These are phyloP conservation scores for Fusarium sp. DNA, from an alignment of 2,329 filamentous ascomycete species.

Conservation along the genomic window DNA sequence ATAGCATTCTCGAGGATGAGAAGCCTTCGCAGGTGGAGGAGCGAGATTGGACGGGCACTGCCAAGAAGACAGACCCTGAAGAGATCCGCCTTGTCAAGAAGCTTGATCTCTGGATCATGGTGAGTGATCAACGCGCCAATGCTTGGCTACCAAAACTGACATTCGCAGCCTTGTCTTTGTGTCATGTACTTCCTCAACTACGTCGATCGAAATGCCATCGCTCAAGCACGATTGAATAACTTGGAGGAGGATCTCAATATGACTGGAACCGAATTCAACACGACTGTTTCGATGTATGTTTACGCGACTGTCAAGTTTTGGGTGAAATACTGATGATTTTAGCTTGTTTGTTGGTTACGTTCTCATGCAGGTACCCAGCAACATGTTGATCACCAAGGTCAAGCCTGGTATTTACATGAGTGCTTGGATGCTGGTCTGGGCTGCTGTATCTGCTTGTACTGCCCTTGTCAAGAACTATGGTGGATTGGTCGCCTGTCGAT, in stretches of 20 bases:
- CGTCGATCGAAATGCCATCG: constrained; percentile 57
- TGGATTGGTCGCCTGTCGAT: constrained; percentile 49
- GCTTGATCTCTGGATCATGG: constrained; percentile 54
- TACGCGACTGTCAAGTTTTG: rapidly evolving
- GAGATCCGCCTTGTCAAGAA: constrained; percentile 54
- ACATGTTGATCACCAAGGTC: constrained; percentile 55
- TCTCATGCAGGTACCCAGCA: constrained; percentile 52
- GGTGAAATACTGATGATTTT: neutral
- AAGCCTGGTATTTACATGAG: constrained; percentile 55
- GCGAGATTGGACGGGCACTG: constrained; percentile 51
- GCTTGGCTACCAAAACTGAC: neutral
- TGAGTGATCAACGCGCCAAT: constrained; percentile 25
- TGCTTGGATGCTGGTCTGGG: constrained; percentile 54
- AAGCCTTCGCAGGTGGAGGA: constrained; percentile 29
- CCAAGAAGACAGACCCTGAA: constrained; percentile 50
- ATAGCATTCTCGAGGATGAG: constrained; percentile 38
- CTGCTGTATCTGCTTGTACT: constrained; percentile 50
- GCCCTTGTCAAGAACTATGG: constrained; percentile 49
- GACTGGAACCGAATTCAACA: constrained; percentile 65
- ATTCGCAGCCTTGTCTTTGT: constrained; percentile 44
- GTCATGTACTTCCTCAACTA: constrained; percentile 57
- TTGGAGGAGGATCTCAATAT: constrained; percentile 61
- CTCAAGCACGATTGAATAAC: constrained; percentile 57
- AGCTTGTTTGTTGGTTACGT: constrained; percentile 55
- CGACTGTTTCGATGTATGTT: constrained; percentile 50